Conservation (phyloP, 805 yeast species). For the Pichia californica region DNA sequence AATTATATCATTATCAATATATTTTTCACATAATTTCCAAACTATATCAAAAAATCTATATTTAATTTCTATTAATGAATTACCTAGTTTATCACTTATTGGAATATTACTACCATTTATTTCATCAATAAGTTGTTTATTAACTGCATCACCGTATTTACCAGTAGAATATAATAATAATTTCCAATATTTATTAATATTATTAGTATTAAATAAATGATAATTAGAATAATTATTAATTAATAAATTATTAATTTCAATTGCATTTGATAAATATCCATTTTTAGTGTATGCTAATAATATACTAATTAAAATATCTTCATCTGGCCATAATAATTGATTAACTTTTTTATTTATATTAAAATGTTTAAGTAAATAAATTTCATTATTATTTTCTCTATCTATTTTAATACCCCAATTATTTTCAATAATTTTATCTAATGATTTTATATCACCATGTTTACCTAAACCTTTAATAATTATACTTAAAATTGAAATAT, state of each 20-base stretch:
- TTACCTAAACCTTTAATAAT: constrained; percentile 19
- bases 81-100: neutral
- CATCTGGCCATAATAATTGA: constrained; percentile 23
- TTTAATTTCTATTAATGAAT: constrained; percentile 10
- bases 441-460: constrained; percentile 19
- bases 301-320: constrained; percentile 21
- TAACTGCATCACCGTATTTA: constrained; percentile 17
- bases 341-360: constrained; percentile 3
- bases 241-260: constrained; percentile 20
- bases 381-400: neutral
- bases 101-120: constrained; percentile 10
- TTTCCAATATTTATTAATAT: constrained; percentile 20
- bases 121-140: constrained; percentile 16
- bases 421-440: constrained; percentile 20
- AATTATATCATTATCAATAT: constrained; percentile 10
- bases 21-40: constrained; percentile 18
- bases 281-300: constrained; percentile 27
- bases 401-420: constrained; percentile 25
- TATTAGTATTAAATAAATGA: neutral
- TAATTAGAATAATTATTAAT: constrained; percentile 16
- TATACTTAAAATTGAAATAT: neutral
- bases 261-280: constrained; percentile 23
- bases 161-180: constrained; percentile 22
- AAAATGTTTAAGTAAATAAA: constrained; percentile 7
- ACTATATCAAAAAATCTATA: constrained; percentile 21